phyloP scores from a whole-genome alignment of 306 rosid genomes.

The Acacia crassicarpa region DNA sequence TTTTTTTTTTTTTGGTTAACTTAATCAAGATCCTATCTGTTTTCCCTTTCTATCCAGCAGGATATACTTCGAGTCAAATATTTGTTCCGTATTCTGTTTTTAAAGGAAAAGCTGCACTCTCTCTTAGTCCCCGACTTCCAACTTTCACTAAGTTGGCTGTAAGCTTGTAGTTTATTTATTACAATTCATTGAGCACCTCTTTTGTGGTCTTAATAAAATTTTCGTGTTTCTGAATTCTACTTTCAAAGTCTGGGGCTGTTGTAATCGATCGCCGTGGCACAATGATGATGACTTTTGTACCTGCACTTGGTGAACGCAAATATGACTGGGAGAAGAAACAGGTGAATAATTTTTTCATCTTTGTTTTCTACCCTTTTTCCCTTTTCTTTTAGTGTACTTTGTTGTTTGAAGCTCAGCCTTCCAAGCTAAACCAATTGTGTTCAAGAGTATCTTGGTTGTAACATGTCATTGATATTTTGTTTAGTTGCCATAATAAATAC shows the following conservation, averaged over 20 bases:
- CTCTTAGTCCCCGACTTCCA: constrained; percentile 72
- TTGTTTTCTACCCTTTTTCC: background rate
- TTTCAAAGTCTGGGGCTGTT: constrained; percentile 52
- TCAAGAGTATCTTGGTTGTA: constrained; percentile 18
- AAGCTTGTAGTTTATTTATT: constrained; percentile 19
- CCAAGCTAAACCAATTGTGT: background rate
- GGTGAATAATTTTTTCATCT: constrained; percentile 22
- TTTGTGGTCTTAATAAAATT: background rate
- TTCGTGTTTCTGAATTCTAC: constrained; percentile 23
- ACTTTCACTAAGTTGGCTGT: constrained; percentile 78
- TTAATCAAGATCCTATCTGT: background rate
- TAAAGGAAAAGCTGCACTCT: constrained; percentile 93
- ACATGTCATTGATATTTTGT: constrained; percentile 7
- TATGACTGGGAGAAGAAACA: constrained; percentile 58
- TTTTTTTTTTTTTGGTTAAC: background rate
- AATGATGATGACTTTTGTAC: constrained; percentile 51
- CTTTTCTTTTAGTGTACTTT: background rate
- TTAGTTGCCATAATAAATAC: background rate
- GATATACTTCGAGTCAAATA: constrained; percentile 44
- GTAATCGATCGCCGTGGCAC: constrained; percentile 64
- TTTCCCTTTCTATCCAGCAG: constrained; percentile 42
- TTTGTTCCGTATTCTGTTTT: constrained; percentile 69
- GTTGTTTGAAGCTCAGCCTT: background rate
- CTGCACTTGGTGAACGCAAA: constrained; percentile 58
- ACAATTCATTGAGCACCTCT: constrained; percentile 5